Evolutionary conservation across 2,329 filamentous ascomycete genomes (phyloP).

Genomic region (Hysterium pulicare): DNA sequence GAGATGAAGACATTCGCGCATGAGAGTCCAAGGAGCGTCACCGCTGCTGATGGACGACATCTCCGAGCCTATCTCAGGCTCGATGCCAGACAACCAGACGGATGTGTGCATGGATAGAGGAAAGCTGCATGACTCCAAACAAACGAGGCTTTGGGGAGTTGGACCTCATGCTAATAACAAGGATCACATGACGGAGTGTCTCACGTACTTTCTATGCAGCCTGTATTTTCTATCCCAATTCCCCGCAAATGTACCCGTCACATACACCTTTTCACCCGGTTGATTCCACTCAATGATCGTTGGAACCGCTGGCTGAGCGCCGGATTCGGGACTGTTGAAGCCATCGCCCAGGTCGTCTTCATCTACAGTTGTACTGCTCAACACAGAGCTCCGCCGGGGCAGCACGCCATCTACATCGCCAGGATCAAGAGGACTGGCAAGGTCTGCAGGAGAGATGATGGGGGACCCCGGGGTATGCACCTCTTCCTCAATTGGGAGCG

Average conservation of each 20-base stretch:
- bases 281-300: constrained; percentile 82
- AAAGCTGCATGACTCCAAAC: constrained; percentile 2
- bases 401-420: constrained; percentile 47
- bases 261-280: constrained; percentile 85
- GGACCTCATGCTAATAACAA: constrained; percentile 9
- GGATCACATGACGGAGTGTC: constrained; percentile 2
- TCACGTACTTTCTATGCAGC: constrained; percentile 76
- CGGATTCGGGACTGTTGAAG: constrained; percentile 63
- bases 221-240: constrained; percentile 89
- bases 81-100: not conserved
- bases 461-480: constrained; percentile 85
- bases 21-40: not conserved
- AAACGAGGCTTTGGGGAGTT: constrained; percentile 12
- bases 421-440: constrained; percentile 46
- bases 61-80: not conserved
- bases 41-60: not conserved
- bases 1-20: constrained; percentile 4
- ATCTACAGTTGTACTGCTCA: constrained; percentile 61
- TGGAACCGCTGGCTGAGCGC: constrained; percentile 73
- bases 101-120: constrained; percentile 3
- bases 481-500: constrained; percentile 91
- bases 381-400: constrained; percentile 54
- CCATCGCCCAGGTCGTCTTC: constrained; percentile 58
- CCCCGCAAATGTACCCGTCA: constrained; percentile 94
- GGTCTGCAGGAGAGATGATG: constrained; percentile 70